Conservation (phyloP, 2,329 filamentous ascomycete genomes). For the Fusarium austroafricanum region DNA sequence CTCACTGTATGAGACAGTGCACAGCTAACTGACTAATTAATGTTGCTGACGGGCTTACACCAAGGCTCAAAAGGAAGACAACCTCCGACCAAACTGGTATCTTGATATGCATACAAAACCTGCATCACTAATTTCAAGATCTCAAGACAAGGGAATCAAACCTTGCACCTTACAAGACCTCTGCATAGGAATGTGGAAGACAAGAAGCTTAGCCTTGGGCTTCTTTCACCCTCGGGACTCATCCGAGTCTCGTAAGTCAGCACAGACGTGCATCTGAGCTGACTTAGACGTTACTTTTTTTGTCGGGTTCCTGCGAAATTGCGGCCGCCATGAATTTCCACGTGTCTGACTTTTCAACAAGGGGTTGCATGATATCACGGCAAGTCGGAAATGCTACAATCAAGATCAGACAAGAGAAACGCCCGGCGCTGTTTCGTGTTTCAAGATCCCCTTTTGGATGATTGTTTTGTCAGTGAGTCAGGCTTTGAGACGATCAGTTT, state of each 20-base stretch:
- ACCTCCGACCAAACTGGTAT: slow-evolving; percentile 9
- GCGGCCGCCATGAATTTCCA: slow-evolving; percentile 8
- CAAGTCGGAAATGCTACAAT: slow-evolving; percentile 5
- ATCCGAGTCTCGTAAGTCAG: not conserved
- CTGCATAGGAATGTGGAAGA: slow-evolving; percentile 8
- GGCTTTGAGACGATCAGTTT: slow-evolving; percentile 1
- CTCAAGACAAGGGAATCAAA: slow-evolving; percentile 10
- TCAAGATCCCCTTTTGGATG: slow-evolving; percentile 25
- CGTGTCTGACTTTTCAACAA: slow-evolving; percentile 19
- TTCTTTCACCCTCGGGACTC: slow-evolving; percentile 11
- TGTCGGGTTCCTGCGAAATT: slow-evolving; percentile 6
- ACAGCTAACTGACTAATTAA: slow-evolving; percentile 1
- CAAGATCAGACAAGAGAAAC: slow-evolving; percentile 18
- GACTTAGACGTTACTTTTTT: not conserved
- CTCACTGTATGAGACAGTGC: slow-evolving; percentile 1
- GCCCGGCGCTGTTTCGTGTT: slow-evolving; percentile 36
- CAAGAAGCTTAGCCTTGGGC: slow-evolving; percentile 29
- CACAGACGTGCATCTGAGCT: not conserved
- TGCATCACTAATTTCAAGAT: not conserved
- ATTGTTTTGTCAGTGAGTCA: slow-evolving; percentile 20
- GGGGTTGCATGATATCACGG: not conserved
- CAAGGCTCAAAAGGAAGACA: slow-evolving; percentile 8
- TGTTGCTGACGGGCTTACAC: slow-evolving; percentile 19
- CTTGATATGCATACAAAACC: slow-evolving; percentile 18
- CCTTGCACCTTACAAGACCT: not conserved